A percentile compares a stretch with the other conserved stretches of the same genome.
These are phyloP conservation scores for Crepidotus variabilis DNA, from an alignment of 768 basidiomycete species.

Conservation along the genomic window DNA sequence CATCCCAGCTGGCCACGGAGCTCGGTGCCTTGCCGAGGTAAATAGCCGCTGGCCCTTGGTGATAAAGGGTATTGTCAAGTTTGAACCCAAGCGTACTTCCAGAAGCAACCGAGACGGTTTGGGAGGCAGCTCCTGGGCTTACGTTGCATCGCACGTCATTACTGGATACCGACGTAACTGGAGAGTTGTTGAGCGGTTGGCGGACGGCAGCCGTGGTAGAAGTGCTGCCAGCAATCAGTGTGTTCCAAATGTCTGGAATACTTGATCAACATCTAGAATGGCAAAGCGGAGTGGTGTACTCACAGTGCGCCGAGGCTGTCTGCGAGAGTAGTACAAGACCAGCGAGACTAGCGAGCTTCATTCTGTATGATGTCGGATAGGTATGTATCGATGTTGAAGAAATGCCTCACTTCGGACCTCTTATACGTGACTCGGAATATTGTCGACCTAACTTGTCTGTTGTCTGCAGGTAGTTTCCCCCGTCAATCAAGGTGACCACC, in stretches of 20 bases:
- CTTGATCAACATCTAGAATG: no score
- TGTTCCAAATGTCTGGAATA: conserved; percentile 27
- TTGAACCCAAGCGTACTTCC: conserved; percentile 37
- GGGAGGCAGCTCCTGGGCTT: conserved; percentile 24
- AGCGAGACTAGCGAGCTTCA: conserved; percentile 2
- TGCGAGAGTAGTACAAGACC: neutral
- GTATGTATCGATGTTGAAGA: neutral
- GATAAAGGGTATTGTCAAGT: conserved; percentile 38
- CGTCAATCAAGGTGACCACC: neutral
- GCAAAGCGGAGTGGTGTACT: neutral
- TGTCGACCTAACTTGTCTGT: neutral
- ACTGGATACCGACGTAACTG: conserved; percentile 26
- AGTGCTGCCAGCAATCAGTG: conserved; percentile 26
- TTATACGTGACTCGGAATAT: conserved; percentile 8
- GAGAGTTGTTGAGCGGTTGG: conserved; percentile 30
- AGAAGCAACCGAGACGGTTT: conserved; percentile 34
- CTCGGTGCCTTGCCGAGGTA: conserved; percentile 46
- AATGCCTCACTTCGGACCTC: conserved; percentile 1
- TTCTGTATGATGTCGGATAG: neutral
- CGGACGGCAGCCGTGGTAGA: conserved; percentile 28
- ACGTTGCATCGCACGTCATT: conserved; percentile 33
- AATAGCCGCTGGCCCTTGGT: conserved; percentile 40
- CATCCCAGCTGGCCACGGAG: conserved; percentile 39
- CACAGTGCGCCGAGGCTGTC: conserved; percentile 5
- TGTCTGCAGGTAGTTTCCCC: neutral